Base-by-base conservation (phyloP, 2,329 filamentous ascomycete species). In the Mycosphaerella sp. region DNA sequence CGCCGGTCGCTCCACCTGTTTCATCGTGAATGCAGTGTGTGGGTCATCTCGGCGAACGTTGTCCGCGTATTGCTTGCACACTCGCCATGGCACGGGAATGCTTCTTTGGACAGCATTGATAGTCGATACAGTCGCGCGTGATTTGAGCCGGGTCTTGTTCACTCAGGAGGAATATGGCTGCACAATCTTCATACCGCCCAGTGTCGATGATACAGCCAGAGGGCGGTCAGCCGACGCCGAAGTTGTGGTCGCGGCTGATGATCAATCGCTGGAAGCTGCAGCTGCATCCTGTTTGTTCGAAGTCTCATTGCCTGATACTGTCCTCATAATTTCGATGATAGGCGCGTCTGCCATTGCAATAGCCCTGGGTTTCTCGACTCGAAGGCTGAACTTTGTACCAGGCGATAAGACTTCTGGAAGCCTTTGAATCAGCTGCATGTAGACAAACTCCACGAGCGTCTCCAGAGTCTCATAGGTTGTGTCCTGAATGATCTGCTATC, bases 331-430 rank as follows among this genome's bases (percentile, higher is more conserved):
- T 67, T 89, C 84, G 5, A 90, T 82, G 4, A 78, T 76, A 0
- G 86, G 85, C 9, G 82, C 84, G 59, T 89, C 86, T 1, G 87
- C 87, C 62, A 86, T 80, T 0, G 82, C 79, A 17, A 90, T 83
- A 0, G 87, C 87, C 10, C 84, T 82, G 2, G 87, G 87, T 72
- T 90, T 90, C 69, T 84, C 82, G 48, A 90, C 72, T 23, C 74
- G 73, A 38, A 90, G 76, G 56, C 76, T 78, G 48, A 90, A 72
- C 54, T 75, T 75, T 70, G 79, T 78, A 11, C 73, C 72, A 10
- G 68, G 60, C 38, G 69, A 53, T 6, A 52, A 54, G 51, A 9
- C 48, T 59, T 55, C 55, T 40, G 74, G 70, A 59, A 71, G 69
- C 40, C 54, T 56, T 38, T 57, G 55, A 43, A 59, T 52, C 32